Base-by-base conservation (phyloP, 1,139 yeast genomes). In the Zhuliangozyma parablackwelliae region DNA sequence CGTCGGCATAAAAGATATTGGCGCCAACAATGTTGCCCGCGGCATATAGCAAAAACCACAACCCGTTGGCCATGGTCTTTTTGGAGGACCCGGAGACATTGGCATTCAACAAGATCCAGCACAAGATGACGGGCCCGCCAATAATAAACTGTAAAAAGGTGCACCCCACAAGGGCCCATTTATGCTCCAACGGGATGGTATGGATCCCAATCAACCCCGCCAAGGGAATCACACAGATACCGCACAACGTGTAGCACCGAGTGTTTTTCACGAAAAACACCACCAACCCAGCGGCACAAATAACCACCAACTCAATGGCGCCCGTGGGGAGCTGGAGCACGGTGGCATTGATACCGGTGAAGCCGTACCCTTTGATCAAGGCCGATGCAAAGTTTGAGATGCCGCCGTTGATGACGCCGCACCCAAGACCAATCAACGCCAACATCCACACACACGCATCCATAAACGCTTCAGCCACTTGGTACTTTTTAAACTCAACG, bases 61-160 rank as follows among this genome's bases (percentile, higher is more conserved):
- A 28, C 1, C 57, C 56, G 30, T 44, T 50, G 6, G 59, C 49
- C 13, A 56, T 39, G 1, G 63, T 50, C 37, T 50, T 54, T 35
- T 59, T 59, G 25, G 61, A 47, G 10, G 51, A 43, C 6, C 65
- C 65, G 9, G 56, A 52, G 12, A 57, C 49, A 41, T 60, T 59
- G 8, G 54, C 53, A 35, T 45, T 51, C 28, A 55, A 36, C 28
- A 56, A 50, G 12, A 60, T 49, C 65, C 68, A 64, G 20, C 54
- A 46, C 32, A 59, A 41, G 35, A 62, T 59, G 26, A 61, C 59
- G 10, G 64, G 65, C 2, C 59, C 64, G 6, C 63, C 65, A 37
- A 61, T 48, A 25, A 59, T 51, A 43, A 49, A 61, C 36, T 61
- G 67, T 24, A 65, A 46, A 62, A 65, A 65, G 13, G 65, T 57